Percentiles rank a stretch among this genome's conserved stretches.
Evolutionary conservation across 2,329 filamentous ascomycete species (phyloP).

Genomic region (Fusarium xylarioides): DNA sequence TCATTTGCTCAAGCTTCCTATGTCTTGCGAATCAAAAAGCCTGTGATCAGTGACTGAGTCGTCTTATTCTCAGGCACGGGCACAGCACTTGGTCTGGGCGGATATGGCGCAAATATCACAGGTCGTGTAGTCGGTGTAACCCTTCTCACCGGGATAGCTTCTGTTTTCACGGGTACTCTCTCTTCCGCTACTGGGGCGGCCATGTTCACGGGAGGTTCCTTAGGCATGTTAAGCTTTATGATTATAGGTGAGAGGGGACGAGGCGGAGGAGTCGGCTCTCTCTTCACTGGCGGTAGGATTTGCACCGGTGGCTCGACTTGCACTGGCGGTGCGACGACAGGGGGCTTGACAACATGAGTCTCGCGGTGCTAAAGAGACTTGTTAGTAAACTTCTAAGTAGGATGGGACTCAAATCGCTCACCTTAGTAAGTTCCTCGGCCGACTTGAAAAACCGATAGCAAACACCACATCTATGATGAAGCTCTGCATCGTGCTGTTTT

Average conservation of each 20-base stretch:
- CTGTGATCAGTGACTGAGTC: background rate
- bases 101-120: background rate
- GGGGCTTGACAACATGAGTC: background rate
- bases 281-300: background rate
- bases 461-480: background rate
- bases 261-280: background rate
- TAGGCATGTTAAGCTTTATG: background rate
- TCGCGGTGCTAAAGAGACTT: background rate
- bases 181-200: no score
- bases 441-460: background rate
- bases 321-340: background rate
- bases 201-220: background rate
- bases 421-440: background rate
- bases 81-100: background rate
- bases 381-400: background rate
- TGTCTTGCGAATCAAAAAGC: background rate
- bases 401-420: background rate
- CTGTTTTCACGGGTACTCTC: rapidly evolving
- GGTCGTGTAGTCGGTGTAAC: background rate
- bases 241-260: background rate
- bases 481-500: background rate
- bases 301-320: background rate
- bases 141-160: background rate
- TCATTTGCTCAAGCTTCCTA: rapidly evolving
- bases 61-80: rapidly evolving